Percentiles rank a stretch among this genome's conserved stretches.
These are phyloP conservation scores for Irpex sp. DNA, from an alignment of 1,284 basidiomycete species.

Conservation along the genomic window DNA sequence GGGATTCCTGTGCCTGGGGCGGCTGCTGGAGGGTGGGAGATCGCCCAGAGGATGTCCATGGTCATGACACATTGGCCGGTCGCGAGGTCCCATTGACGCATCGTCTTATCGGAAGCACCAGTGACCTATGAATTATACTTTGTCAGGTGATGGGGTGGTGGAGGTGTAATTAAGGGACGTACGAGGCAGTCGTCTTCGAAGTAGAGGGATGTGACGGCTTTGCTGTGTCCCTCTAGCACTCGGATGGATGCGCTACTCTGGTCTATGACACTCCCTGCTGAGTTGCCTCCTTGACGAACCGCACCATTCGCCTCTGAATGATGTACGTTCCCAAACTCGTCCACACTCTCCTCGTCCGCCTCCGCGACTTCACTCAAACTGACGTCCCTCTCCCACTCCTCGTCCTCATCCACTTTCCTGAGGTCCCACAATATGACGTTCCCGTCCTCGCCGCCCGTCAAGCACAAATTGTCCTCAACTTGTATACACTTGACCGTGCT, in stretches of 20 bases:
- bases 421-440: constrained; percentile 88
- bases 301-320: constrained; percentile 2
- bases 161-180: constrained; percentile 23
- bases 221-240: constrained; percentile 87
- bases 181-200: constrained; percentile 94
- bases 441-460: constrained; percentile 89
- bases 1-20: constrained; percentile 37
- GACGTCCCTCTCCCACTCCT: constrained; percentile 58
- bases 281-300: constrained; percentile 16
- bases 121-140: constrained; percentile 65
- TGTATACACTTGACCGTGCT: constrained; percentile 88
- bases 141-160: background rate
- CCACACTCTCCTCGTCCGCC: constrained; percentile 43
- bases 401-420: constrained; percentile 73
- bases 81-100: constrained; percentile 96
- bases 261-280: constrained; percentile 23
- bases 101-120: constrained; percentile 96
- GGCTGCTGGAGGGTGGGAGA: constrained; percentile 81
- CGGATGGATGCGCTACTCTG: constrained; percentile 60
- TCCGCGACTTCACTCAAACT: constrained; percentile 60
- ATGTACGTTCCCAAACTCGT: constrained; percentile 17
- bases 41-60: constrained; percentile 99
- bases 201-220: constrained; percentile 89
- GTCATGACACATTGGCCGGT: constrained; percentile 98
- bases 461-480: constrained; percentile 88